Percentiles rank a stretch among this genome's conserved stretches.
phyloP scores from a whole-genome alignment of 352 stramenopile species.

The Phytophthora kernoviae region DNA sequence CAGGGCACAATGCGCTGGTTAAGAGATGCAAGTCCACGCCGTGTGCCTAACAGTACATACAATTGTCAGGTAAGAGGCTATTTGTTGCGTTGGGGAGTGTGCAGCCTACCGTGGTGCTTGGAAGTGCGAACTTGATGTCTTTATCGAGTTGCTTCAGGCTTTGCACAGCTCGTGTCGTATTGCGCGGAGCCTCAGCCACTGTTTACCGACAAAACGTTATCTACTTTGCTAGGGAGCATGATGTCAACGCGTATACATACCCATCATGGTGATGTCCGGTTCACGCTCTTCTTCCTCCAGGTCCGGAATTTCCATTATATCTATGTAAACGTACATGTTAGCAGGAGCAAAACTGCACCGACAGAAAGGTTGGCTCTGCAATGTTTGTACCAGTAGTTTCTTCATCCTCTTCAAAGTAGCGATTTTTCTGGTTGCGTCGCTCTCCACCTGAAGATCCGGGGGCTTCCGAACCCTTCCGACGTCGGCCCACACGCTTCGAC shows the following conservation, averaged over 20 bases:
- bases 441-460: conserved; percentile 9
- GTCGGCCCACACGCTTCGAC: conserved; percentile 55
- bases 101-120: conserved; percentile 46
- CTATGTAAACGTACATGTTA: conserved; percentile 23
- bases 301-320: conserved; percentile 83
- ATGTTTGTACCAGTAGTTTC: conserved; percentile 51
- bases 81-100: neutral
- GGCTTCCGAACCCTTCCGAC: conserved; percentile 61
- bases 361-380: neutral
- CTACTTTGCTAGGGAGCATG: too few relatives aligned
- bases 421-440: conserved; percentile 63
- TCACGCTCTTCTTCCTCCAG: conserved; percentile 84
- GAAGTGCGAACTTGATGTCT: conserved; percentile 80
- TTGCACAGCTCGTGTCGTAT: conserved; percentile 67
- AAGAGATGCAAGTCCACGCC: conserved; percentile 73
- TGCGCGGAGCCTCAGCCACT: conserved; percentile 83
- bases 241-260: too few relatives aligned
- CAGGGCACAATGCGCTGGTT: conserved; percentile 66
- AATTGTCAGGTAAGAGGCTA: neutral
- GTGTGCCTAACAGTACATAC: conserved; percentile 35
- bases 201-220: conserved; percentile 1
- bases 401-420: conserved; percentile 77
- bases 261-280: conserved; percentile 67
- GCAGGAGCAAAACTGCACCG: neutral
- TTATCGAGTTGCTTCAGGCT: conserved; percentile 80